Base-by-base conservation (phyloP, 805 yeast genomes). In the Saccharomycopsis guyanensis region DNA sequence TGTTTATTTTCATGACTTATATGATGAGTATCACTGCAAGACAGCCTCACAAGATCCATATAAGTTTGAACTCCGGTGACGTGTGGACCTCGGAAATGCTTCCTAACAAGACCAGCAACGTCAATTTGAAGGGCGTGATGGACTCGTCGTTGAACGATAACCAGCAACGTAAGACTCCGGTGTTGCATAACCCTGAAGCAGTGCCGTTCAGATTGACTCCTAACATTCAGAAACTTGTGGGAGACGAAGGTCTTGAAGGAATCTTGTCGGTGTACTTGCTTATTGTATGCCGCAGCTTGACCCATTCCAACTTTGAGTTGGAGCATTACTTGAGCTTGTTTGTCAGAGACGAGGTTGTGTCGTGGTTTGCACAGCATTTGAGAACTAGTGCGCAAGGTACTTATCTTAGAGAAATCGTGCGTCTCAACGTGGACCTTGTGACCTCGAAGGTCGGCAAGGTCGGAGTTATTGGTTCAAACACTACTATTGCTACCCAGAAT, bases 171-270 rank as follows among this genome's bases (percentile, higher is more conserved):
- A 42, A 40, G n/a, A 22, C 45, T 0, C 99, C 99, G 24, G 71
- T 93, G 20, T 88, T 91, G 70, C 83, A 84, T 60, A 86, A 87
- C 55, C 77, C 87, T n/a, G 99, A 93, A 60, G 77, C 87, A 52
- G 97, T 93, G 41, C 97, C 97, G 38, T 93, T 93, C 74, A 74
- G 99, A 59, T 72, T 93, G 59, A 91, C 99, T 4, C 98, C 99
- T 19, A 93, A 93, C 59, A 75, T 94, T 45, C 97, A 94, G 62
- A 80, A 82, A 53, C 71, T 93, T 58, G 87, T 93, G 67, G 97
- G 98, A 39, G 95, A 89, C 50, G 78, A 89, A 13, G 86, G 87
- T 5, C 66, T 88, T 56, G 98, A 93, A 63, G 98, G 98, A 41
- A 72, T 94, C 18, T 77, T 88, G 53, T 80, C 96, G 1, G 87